Conservation (phyloP, 306 rosid genomes). For the Cicer judaicum region DNA sequence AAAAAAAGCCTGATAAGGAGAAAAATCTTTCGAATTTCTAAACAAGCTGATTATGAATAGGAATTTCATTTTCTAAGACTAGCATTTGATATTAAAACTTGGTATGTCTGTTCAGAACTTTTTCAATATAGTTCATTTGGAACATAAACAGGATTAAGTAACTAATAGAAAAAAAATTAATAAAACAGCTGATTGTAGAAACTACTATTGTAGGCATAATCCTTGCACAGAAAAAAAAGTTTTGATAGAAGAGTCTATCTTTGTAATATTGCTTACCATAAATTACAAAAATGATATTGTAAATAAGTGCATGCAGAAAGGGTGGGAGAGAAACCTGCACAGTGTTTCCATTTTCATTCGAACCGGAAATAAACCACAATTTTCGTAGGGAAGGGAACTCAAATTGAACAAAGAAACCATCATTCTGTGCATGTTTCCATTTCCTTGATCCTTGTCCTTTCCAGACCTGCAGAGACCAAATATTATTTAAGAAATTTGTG, state of each 20-base stretch:
- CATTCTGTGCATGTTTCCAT: constrained; percentile 87
- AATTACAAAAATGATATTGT: constrained; percentile 13
- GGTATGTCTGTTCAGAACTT: too few species aligned
- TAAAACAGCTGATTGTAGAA: neutral
- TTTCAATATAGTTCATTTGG: too few species aligned
- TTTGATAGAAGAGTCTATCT: neutral
- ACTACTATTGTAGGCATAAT: neutral
- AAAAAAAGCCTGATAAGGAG: neutral
- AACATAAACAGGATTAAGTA: too few species aligned
- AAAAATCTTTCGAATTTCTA: neutral
- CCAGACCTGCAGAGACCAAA: constrained; percentile 72
- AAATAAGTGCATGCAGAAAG: constrained; percentile 12
- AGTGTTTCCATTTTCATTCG: constrained; percentile 76
- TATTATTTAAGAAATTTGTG: constrained; percentile 21
- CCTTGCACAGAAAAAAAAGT: too few species aligned
- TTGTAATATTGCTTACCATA: neutral
- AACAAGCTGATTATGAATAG: neutral
- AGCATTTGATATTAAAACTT: neutral
- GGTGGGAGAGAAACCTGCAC: constrained; percentile 76
- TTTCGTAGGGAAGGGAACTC: constrained; percentile 74
- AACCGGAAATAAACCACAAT: constrained; percentile 85
- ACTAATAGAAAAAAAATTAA: too few species aligned
- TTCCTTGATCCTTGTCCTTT: constrained; percentile 92
- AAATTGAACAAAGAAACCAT: constrained; percentile 88
- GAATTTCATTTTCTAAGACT: neutral